Conservation (phyloP, 2,329 filamentous ascomycete species). For the Curvularia hawaiiensis region DNA sequence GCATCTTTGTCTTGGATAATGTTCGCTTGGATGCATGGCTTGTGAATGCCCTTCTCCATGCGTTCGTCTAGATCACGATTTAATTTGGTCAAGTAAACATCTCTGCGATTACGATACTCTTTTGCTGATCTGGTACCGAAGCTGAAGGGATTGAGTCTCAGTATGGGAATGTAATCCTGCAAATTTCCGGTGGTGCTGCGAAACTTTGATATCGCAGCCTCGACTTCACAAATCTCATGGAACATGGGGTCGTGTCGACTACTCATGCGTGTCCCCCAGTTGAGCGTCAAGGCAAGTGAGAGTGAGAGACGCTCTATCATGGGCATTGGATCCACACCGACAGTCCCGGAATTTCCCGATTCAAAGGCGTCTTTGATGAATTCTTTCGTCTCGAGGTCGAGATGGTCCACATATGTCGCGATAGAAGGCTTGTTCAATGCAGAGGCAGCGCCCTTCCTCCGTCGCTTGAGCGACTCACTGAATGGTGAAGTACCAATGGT, state of each 20-base stretch:
- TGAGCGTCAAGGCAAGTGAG: conserved; percentile 67
- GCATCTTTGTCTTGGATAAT: conserved; percentile 68
- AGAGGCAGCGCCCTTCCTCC: conserved; percentile 68
- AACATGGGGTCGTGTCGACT: conserved; percentile 66
- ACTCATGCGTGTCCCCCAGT: conserved; percentile 68
- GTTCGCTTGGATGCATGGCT: conserved; percentile 70
- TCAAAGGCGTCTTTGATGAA: conserved; percentile 66
- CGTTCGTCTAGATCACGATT: conserved; percentile 65
- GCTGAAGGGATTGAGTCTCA: conserved; percentile 66
- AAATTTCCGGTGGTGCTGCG: conserved; percentile 65
- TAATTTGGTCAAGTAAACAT: conserved; percentile 63
- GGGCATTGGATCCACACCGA: conserved; percentile 67
- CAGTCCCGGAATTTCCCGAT: conserved; percentile 61
- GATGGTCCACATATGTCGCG: conserved; percentile 64
- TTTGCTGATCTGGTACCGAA: conserved; percentile 62
- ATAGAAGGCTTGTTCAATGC: conserved; percentile 70
- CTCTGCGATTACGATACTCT: conserved; percentile 64
- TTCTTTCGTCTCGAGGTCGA: conserved; percentile 67
- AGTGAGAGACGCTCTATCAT: conserved; percentile 70
- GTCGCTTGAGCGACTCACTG: conserved; percentile 66
- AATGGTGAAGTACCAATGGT: conserved; percentile 73
- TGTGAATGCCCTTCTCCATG: conserved; percentile 65
- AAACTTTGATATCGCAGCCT: conserved; percentile 65
- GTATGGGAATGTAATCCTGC: conserved; percentile 65
- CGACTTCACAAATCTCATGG: conserved; percentile 66